phyloP scores from a whole-genome alignment of 305 asterid genomes.

The Withania somnifera region DNA sequence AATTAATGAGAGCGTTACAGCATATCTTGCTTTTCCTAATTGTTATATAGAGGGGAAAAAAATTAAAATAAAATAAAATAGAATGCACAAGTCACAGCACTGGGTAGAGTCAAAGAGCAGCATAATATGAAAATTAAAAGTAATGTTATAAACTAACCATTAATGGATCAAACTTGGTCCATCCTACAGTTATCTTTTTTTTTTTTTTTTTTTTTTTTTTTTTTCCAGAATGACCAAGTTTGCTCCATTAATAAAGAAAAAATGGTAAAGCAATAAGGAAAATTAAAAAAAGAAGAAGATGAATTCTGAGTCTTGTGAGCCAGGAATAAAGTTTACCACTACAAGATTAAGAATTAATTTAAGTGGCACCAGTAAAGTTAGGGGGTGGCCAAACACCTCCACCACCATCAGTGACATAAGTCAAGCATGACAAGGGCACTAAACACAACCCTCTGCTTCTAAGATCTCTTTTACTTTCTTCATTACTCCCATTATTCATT shows the following conservation, averaged over 20 bases:
- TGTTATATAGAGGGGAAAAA: no score
- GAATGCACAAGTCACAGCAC: neutral
- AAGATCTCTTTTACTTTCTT: slow-evolving; percentile 46
- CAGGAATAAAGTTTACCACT: neutral
- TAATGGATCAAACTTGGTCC: slow-evolving; percentile 80
- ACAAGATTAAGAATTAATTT: neutral
- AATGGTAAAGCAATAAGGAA: neutral
- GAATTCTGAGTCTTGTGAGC: neutral
- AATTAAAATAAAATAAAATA: no score
- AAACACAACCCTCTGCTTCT: slow-evolving; percentile 73
- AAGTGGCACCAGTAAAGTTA: slow-evolving; percentile 33
- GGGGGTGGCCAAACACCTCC: slow-evolving; percentile 71
- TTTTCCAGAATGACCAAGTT: slow-evolving; percentile 62
- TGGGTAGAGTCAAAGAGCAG: neutral
- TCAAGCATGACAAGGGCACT: slow-evolving; percentile 70
- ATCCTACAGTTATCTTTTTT: slow-evolving; percentile 18
- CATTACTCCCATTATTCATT: neutral
- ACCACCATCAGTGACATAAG: slow-evolving; percentile 51
- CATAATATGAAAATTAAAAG: neutral
- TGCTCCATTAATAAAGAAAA: slow-evolving; percentile 39
- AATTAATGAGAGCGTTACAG: no score
- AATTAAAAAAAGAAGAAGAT: no score
- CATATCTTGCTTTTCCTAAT: no score
- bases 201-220: slow-evolving; percentile 5
- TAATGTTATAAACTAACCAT: neutral